A percentile compares a stretch with the other conserved stretches of the same genome.
Conservation (phyloP, 1,284 basidiomycete genomes). For the Xanthoconium separans region DNA sequence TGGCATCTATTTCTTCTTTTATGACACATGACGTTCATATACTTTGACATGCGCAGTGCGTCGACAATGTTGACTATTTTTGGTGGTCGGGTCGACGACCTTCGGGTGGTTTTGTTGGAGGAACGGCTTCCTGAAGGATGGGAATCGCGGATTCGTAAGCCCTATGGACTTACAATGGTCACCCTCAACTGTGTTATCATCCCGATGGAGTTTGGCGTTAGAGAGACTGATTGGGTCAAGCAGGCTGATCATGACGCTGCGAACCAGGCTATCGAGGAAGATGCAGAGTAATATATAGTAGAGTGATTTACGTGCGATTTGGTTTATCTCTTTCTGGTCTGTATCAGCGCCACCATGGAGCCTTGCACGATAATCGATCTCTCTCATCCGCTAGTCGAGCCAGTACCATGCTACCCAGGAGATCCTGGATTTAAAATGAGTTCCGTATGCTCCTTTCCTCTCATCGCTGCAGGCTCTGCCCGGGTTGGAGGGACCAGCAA, state of each 20-base stretch:
- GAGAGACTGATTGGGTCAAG: slow-evolving; percentile 17
- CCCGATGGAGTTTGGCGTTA: slow-evolving; percentile 43
- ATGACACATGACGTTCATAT: not conserved
- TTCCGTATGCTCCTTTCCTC: slow-evolving; percentile 16
- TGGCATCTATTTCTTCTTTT: not conserved
- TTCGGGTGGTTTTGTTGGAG: slow-evolving; percentile 56
- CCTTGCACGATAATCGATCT: slow-evolving; percentile 26
- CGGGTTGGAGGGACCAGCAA: not conserved
- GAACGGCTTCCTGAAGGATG: slow-evolving; percentile 68
- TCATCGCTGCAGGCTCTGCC: not conserved
- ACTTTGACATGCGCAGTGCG: slow-evolving; percentile 35
- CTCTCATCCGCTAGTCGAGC: slow-evolving; percentile 24
- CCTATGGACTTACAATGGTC: slow-evolving; percentile 57
- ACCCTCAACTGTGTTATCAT: slow-evolving; percentile 55
- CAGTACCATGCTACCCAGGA: slow-evolving; percentile 30
- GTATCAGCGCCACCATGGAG: slow-evolving; percentile 8
- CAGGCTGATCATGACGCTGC: not conserved
- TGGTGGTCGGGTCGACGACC: slow-evolving; percentile 55
- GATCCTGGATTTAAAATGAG: slow-evolving; percentile 27
- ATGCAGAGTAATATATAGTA: no score
- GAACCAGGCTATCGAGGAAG: not conserved
- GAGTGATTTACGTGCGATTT: not conserved
- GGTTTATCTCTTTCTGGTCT: not conserved
- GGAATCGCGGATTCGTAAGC: slow-evolving; percentile 55
- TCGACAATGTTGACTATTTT: slow-evolving; percentile 59